phyloP scores from a whole-genome alignment of 345 rosid species.

The Populus euphratica region DNA sequence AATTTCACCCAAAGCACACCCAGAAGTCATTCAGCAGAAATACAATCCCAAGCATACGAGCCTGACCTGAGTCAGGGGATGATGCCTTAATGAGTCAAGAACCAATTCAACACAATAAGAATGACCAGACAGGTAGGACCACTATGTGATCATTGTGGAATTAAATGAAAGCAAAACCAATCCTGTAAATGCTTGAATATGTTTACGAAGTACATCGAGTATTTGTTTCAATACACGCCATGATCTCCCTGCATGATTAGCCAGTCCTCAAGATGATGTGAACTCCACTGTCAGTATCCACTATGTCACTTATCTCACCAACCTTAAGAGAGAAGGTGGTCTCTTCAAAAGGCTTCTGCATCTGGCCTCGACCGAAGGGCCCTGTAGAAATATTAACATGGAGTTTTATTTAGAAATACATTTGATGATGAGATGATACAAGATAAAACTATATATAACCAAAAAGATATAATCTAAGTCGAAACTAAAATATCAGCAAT shows the following conservation, averaged over 20 bases:
- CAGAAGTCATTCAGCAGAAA: neutral
- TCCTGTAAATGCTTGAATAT: neutral
- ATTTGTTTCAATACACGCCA: constrained; percentile 4
- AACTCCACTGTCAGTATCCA: constrained; percentile 89
- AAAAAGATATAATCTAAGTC: neutral
- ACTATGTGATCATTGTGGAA: neutral
- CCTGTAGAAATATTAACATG: constrained; percentile 39
- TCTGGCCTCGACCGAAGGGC: constrained; percentile 82
- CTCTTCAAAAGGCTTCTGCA: constrained; percentile 98
- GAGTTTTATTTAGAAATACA: constrained; percentile 1
- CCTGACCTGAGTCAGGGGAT: neutral
- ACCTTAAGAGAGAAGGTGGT: constrained; percentile 68
- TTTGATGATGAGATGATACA: neutral
- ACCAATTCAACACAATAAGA: neutral
- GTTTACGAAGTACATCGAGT: constrained; percentile 1
- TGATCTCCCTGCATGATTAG: constrained; percentile 12
- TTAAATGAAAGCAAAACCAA: constrained; percentile 13
- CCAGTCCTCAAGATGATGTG: constrained; percentile 91
- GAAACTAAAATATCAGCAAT: neutral
- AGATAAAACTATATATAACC: neutral
- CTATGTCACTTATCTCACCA: constrained; percentile 87
- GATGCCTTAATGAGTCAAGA: constrained; percentile 2
- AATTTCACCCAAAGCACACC: neutral
- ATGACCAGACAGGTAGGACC: neutral
- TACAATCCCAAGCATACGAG: neutral